These are phyloP conservation scores for Blastocystis sp. DNA, from an alignment of 352 stramenopile genomes.

Conservation along the genomic window DNA sequence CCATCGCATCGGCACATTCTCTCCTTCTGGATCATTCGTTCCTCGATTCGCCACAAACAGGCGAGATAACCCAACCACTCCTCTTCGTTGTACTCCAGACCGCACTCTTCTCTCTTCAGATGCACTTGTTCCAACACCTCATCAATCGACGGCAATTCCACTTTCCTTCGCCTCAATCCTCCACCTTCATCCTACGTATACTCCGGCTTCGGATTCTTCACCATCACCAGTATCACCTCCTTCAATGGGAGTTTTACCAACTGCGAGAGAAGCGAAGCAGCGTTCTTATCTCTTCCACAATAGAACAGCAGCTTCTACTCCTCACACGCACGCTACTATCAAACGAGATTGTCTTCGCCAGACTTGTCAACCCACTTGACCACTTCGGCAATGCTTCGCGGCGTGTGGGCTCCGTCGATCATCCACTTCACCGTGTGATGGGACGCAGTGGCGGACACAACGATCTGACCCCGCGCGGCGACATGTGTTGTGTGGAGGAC, in stretches of 20 bases:
- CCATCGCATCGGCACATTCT: neutral
- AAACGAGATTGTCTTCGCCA: neutral
- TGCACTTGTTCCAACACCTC: neutral
- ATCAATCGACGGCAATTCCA: constrained; percentile 17
- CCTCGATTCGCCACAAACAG: constrained; percentile 56
- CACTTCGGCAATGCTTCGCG: constrained; percentile 78
- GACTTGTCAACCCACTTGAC: constrained; percentile 77
- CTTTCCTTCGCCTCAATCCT: constrained; percentile 5
- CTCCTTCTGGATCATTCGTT: neutral
- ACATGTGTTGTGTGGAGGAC: constrained; percentile 77
- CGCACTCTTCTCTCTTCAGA: constrained; percentile 15
- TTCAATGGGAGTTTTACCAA: constrained; percentile 63
- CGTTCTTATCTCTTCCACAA: constrained; percentile 71
- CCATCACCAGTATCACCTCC: constrained; percentile 54
- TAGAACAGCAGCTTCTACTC: constrained; percentile 71
- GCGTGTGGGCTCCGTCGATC: constrained; percentile 84
- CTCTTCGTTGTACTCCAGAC: neutral
- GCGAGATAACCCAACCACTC: constrained; percentile 42
- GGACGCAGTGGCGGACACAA: constrained; percentile 57
- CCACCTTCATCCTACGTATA: constrained; percentile 28
- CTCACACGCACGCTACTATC: neutral
- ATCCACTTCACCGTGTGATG: constrained; percentile 75
- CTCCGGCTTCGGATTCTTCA: constrained; percentile 64
- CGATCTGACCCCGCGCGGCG: constrained; percentile 80
- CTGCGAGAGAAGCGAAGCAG: constrained; percentile 47